Evolutionary conservation across 352 stramenopile genomes (phyloP).

Genomic region (Lagenidium giganteum): DNA sequence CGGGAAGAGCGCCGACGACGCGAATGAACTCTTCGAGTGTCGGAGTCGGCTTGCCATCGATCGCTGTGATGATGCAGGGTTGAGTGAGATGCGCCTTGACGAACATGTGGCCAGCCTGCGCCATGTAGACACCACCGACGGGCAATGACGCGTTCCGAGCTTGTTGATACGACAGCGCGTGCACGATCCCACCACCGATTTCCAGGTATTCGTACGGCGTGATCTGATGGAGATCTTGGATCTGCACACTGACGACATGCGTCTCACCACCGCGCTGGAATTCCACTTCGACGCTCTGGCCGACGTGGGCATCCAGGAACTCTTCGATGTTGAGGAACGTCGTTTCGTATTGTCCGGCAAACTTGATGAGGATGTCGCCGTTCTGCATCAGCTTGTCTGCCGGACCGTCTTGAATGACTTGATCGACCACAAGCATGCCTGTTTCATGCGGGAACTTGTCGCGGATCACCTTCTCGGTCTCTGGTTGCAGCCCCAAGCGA

Average conservation of each 20-base stretch:
- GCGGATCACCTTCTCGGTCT: slow-evolving; percentile 69
- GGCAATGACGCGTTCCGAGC: slow-evolving; percentile 77
- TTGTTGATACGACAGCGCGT: slow-evolving; percentile 87
- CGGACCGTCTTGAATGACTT: slow-evolving; percentile 79
- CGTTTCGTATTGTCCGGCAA: slow-evolving; percentile 68
- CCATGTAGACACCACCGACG: slow-evolving; percentile 77
- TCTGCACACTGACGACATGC: slow-evolving; percentile 30
- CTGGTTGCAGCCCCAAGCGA: slow-evolving; percentile 60
- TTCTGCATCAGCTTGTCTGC: slow-evolving; percentile 69
- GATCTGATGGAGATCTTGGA: slow-evolving; percentile 82
- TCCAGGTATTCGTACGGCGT: slow-evolving; percentile 82
- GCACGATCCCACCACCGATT: slow-evolving; percentile 81
- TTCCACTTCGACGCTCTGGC: slow-evolving; percentile 52
- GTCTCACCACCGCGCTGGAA: slow-evolving; percentile 72
- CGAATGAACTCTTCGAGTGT: slow-evolving; percentile 79
- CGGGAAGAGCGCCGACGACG: slow-evolving; percentile 64
- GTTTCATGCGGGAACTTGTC: slow-evolving; percentile 74
- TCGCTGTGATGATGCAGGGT: slow-evolving; percentile 82
- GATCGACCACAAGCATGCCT: slow-evolving; percentile 87
- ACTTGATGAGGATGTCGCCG: slow-evolving; percentile 84
- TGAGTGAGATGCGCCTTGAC: slow-evolving; percentile 82
- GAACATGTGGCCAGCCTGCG: slow-evolving; percentile 89
- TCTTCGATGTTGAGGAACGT: slow-evolving; percentile 84
- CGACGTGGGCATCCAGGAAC: slow-evolving; percentile 68
- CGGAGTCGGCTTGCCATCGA: slow-evolving; percentile 75